phyloP scores from a whole-genome alignment of 2,329 filamentous ascomycete species.

The Pseudocercospora fuligena region DNA sequence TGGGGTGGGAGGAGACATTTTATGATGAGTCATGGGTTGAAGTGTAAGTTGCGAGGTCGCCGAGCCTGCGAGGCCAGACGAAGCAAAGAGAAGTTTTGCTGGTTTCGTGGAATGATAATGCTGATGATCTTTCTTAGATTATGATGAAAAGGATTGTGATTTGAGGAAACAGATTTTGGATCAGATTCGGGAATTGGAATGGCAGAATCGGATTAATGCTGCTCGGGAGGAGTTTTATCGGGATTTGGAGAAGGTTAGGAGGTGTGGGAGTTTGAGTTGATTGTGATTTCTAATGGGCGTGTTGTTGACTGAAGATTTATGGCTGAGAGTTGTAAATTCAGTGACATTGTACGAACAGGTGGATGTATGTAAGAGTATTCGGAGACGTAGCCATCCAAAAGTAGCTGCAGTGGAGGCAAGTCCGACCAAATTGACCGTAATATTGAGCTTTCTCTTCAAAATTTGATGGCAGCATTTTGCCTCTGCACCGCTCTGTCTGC shows the following conservation, averaged over 20 bases:
- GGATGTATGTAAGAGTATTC: neutral
- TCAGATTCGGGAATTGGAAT: constrained; percentile 13
- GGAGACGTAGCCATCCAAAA: too few relatives aligned
- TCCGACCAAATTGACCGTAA: too few relatives aligned
- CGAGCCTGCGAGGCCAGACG: too few relatives aligned
- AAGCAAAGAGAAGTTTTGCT: too few relatives aligned
- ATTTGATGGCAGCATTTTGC: neutral
- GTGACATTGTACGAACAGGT: neutral
- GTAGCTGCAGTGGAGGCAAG: too few relatives aligned
- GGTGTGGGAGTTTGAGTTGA: neutral
- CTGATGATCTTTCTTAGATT: constrained; percentile 1
- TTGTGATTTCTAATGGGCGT: too few relatives aligned
- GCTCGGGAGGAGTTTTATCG: constrained; percentile 12
- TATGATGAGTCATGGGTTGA: constrained; percentile 18
- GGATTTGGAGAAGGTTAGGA: neutral
- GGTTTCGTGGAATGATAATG: too few relatives aligned
- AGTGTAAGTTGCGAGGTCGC: constrained; percentile 13
- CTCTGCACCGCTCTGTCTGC: neutral
- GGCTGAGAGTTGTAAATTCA: neutral
- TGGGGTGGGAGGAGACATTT: constrained; percentile 11
- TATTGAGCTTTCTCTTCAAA: too few relatives aligned
- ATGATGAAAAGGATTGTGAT: constrained; percentile 11
- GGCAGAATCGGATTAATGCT: constrained; percentile 15
- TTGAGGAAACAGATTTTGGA: constrained; percentile 12
- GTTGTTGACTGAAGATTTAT: too few relatives aligned